Percentiles rank a stretch among this genome's conserved stretches.
These are phyloP conservation scores for Gossypium stocksii DNA, from an alignment of 345 rosid species.

Conservation along the genomic window DNA sequence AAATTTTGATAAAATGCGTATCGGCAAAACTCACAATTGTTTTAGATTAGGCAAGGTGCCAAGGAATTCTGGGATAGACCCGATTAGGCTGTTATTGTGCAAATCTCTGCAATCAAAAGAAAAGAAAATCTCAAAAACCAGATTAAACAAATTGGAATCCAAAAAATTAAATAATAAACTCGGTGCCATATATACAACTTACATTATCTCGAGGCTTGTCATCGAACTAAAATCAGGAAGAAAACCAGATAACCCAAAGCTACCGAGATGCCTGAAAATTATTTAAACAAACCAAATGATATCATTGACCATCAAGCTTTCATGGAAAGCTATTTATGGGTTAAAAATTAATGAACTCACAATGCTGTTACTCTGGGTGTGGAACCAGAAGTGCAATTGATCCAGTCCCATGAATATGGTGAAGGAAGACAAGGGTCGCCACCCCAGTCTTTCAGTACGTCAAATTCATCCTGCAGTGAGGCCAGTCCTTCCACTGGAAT, in stretches of 20 bases:
- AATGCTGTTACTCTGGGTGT: conserved; percentile 39
- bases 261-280: conserved; percentile 29
- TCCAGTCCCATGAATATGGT: conserved; percentile 44
- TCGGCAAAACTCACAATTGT: conserved; percentile 25
- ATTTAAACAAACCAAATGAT: background rate
- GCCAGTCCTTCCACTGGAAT: conserved; percentile 33
- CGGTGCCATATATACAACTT: conserved; percentile 10
- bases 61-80: conserved; percentile 32
- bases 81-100: conserved; percentile 34
- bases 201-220: conserved; percentile 42
- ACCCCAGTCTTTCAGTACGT: conserved; percentile 25
- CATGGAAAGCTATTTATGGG: background rate
- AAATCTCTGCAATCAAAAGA: conserved; percentile 30
- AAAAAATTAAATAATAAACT: background rate
- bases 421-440: conserved; percentile 56
- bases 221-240: conserved; percentile 49
- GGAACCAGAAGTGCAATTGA: conserved; percentile 30
- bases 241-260: conserved; percentile 30
- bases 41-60: conserved; percentile 31
- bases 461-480: conserved; percentile 15
- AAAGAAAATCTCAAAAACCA: background rate
- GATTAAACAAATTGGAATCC: background rate
- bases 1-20: background rate
- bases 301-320: background rate
- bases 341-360: conserved; percentile 19